phyloP scores from a whole-genome alignment of 208 protist species.

The Tetramitus jugosus region DNA sequence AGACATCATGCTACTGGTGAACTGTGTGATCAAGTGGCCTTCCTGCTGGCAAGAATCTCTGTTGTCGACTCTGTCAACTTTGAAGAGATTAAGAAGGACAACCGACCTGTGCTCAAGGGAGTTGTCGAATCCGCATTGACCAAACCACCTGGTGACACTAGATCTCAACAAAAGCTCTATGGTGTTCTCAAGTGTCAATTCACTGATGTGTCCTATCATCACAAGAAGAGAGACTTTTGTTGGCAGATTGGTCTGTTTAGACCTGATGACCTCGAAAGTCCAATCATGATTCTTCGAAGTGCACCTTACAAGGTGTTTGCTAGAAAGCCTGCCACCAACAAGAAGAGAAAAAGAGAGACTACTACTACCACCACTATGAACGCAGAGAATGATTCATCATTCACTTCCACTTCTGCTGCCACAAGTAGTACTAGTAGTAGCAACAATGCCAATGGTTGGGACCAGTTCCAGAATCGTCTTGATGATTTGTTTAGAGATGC shows the following conservation, averaged over 20 bases:
- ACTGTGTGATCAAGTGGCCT: neutral
- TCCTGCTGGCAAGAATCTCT: neutral
- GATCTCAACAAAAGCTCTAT: neutral
- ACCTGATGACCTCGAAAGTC: neutral
- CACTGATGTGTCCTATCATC: neutral
- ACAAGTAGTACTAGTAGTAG: too few relatives aligned
- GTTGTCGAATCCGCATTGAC: neutral
- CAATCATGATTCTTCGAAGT: neutral
- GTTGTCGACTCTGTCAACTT: neutral
- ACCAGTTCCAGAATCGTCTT: too few relatives aligned
- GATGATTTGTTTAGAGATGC: too few relatives aligned
- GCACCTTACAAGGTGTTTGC: slow-evolving; percentile 5
- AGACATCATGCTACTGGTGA: neutral
- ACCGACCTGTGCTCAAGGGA: neutral
- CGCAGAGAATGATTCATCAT: too few relatives aligned
- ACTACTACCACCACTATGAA: too few relatives aligned
- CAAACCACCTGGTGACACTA: neutral
- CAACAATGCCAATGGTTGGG: too few relatives aligned
- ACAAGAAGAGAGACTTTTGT: slow-evolving; percentile 16
- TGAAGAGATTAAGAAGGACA: neutral
- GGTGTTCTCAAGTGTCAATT: neutral
- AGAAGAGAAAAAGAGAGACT: slow-evolving; percentile 2
- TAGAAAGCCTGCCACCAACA: neutral
- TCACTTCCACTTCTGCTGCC: too few relatives aligned
- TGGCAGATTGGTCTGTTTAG: neutral